Conservation (phyloP, 1,139 yeast genomes). For the Pneumocystis jirovecii region DNA sequence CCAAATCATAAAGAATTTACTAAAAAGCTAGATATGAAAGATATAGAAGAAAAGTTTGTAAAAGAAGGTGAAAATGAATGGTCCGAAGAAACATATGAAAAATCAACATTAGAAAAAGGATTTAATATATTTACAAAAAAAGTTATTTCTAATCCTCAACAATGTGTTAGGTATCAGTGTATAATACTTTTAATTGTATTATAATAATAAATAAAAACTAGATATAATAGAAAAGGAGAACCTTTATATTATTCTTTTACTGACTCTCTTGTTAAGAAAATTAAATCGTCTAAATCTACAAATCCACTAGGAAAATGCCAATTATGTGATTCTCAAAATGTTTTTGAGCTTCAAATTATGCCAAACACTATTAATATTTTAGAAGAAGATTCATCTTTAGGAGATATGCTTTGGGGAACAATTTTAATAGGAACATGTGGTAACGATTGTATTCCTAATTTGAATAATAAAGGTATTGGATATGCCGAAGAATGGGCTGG, state of each 20-base stretch:
- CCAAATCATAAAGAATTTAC: background rate
- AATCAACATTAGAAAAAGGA: slow-evolving; percentile 36
- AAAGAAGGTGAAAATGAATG: slow-evolving; percentile 13
- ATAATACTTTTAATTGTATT: slow-evolving; percentile 26
- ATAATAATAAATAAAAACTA: background rate
- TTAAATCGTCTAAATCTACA: background rate
- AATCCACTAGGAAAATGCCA: background rate
- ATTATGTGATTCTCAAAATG: slow-evolving; percentile 25
- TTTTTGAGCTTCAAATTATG: slow-evolving; percentile 82
- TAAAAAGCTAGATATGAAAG: background rate
- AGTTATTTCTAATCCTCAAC: slow-evolving; percentile 68
- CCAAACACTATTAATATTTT: slow-evolving; percentile 79
- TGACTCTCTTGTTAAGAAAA: background rate
- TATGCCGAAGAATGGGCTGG: slow-evolving; percentile 86
- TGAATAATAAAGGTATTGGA: slow-evolving; percentile 51
- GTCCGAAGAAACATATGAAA: slow-evolving; percentile 12
- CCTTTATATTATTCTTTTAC: background rate
- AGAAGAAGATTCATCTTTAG: slow-evolving; percentile 32
- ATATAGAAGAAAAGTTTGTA: slow-evolving; percentile 2
- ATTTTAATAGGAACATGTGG: slow-evolving; percentile 68
- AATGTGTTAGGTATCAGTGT: slow-evolving; percentile 64
- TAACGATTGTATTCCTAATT: slow-evolving; percentile 50
- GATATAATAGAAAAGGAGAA: background rate
- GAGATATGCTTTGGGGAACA: slow-evolving; percentile 71
- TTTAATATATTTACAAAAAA: slow-evolving; percentile 66